Base-by-base conservation (phyloP, 2,329 filamentous ascomycete genomes). In the Sarocladium brachiariae region DNA sequence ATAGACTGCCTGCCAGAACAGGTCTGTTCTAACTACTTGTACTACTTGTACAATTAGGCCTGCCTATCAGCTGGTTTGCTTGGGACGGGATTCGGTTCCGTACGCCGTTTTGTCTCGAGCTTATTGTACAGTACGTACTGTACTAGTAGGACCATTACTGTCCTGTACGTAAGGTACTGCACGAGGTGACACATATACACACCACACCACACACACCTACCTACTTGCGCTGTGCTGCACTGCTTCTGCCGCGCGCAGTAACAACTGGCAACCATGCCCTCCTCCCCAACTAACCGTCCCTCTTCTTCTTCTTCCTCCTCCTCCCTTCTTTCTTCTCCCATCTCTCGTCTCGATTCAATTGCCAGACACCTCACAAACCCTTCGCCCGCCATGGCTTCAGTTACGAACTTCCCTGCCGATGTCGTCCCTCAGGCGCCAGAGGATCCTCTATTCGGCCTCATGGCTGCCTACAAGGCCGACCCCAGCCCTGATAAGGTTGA, bases 361-460 rank as follows among this genome's bases (percentile, higher is more conserved):
- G 76, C 78, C 60, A 75, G 73, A 64, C 89, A 93, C 70, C 85
- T 93, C 78, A 78, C 82, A 64, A 45, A 30, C 39, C 76, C 81
- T 56, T 31, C 52, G 16, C 50, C 53, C 50, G 66, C 70, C 61
- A 71, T 70, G 68, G 59, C 65, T 55, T 61, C 65, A 51, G 57
- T 61, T 50, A 86, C 87, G 59, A 81, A 78, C 63, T 96, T 96
- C 73, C 80, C 84, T 54, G 78, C 85, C 62, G 80, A 87, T 63
- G 74, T 78, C 57, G 89, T 96, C 53, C 88, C 91, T 61, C 86
- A 92, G 71, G 93, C 93, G 54, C 91, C 93, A 45, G 91, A 96
- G 69, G 93, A 99, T 72, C 84, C 92, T 57, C 81, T 99, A 65
- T 99, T 99, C 65, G 91, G 92, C 52, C 75, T 99, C 61, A 90